Evolutionary conservation across 1,139 yeast species (phyloP), one percentile per base, ranked within the genome.

Genomic region (Kodamaea alishanica): DNA sequence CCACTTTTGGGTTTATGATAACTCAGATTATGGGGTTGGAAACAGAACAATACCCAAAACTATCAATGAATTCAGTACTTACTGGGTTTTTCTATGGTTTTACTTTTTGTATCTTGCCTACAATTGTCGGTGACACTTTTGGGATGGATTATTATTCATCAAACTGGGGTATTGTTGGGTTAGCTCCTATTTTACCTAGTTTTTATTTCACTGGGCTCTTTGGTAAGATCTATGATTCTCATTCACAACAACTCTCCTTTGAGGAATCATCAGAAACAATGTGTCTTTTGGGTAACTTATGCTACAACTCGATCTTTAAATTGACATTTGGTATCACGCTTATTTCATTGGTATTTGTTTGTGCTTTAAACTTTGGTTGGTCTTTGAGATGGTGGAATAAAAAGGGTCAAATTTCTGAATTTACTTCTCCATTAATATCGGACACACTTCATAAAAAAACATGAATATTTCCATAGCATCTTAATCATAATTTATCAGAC

Each of bases 61-160:
- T 79, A 35, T 63, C 72, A 31, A 34, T 62, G 20, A 58, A 65
- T 25, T 75, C 82, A 2, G 53, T 70, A 11, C 45, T 71, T 7
- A 68, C 73, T 9, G 84, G 84, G 0, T 61, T 75, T 34, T 75
- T 77, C 33, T 79, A 79, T 52, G 84, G 84, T 0, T 75, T 75
- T 45, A 65, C 75, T 3, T 77, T 78, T 58, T 75, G 81, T 45
- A 65, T 77, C 5, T 65, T 75, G 62, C 84, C 84, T 10, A 70
- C 76, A 15, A 68, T 79, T n/a, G 73, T 77, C 5, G 76, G 81
- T 5, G 84, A 79, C 44, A 55, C 65, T 8, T 79, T 78, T 58
- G 84, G 84, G 1, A 68, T 78, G 63, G 67, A 65, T 7, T 66
- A 67, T 36, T 77, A 76, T 49, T 73, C 81, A 1, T 70, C 67